Evolutionary conservation across 2,329 filamentous ascomycete species (phyloP).

Genomic region (Talaromyces amestolkiae): DNA sequence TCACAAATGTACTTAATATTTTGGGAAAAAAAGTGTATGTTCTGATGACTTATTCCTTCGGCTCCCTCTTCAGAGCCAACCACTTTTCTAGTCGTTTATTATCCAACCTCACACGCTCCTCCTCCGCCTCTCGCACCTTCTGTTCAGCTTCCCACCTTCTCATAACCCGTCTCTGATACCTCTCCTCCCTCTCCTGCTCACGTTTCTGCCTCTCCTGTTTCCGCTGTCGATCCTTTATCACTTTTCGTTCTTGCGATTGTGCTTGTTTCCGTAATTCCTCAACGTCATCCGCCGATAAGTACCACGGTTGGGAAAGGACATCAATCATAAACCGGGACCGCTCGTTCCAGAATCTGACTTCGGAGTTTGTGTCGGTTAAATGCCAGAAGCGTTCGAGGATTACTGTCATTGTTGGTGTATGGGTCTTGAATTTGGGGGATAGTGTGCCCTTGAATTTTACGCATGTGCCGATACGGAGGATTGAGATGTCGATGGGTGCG

Average conservation of each 20-base stretch:
- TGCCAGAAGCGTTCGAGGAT: constrained; percentile 53
- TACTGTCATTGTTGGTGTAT: constrained; percentile 46
- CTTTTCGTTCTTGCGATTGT: constrained; percentile 39
- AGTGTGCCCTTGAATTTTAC: constrained; percentile 59
- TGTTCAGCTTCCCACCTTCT: constrained; percentile 41
- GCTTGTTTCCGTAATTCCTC: constrained; percentile 42
- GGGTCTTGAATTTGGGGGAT: constrained; percentile 38
- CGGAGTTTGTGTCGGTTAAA: constrained; percentile 53
- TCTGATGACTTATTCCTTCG: not conserved
- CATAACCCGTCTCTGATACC: constrained; percentile 27
- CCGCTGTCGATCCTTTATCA: constrained; percentile 36
- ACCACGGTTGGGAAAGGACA: constrained; percentile 55
- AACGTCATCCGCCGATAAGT: constrained; percentile 45
- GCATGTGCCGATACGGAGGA: constrained; percentile 50
- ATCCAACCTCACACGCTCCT: constrained; percentile 30
- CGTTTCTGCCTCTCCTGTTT: constrained; percentile 30
- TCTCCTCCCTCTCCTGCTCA: constrained; percentile 32
- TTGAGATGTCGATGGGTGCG: constrained; percentile 45
- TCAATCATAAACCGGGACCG: constrained; percentile 49
- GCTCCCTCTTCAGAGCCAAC: constrained; percentile 9
- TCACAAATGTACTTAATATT: not conserved
- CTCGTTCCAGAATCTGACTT: constrained; percentile 54
- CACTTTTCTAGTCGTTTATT: constrained; percentile 25
- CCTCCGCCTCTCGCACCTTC: constrained; percentile 37
- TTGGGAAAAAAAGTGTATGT: not conserved